A percentile compares a stretch with the other conserved stretches of the same genome.
Evolutionary conservation across 176 grass and related monocot genomes (phyloP).

Genomic region (Tuctoria greenei): DNA sequence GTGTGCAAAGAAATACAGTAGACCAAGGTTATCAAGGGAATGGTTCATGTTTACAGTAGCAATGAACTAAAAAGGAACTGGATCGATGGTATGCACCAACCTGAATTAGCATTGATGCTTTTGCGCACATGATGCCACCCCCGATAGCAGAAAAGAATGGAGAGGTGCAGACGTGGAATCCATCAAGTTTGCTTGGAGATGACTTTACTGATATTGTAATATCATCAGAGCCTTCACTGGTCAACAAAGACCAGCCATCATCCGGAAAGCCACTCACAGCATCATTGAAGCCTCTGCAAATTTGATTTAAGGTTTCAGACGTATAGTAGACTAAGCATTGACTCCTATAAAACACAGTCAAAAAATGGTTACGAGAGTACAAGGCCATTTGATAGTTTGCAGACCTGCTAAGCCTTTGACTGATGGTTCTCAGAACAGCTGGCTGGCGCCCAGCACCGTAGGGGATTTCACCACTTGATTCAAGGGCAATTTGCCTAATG

Average conservation of each 20-base stretch:
- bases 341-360: not conserved
- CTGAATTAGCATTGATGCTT: slow-evolving; percentile 97
- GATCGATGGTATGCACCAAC: slow-evolving; percentile 28
- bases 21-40: slow-evolving; percentile 2
- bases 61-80: slow-evolving; percentile 7
- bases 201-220: slow-evolving; percentile 79
- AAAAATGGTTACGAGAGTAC: slow-evolving; percentile 18
- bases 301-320: slow-evolving; percentile 24
- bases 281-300: slow-evolving; percentile 95
- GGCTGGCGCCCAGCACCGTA: slow-evolving; percentile 79
- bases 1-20: not conserved
- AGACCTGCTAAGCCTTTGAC: slow-evolving; percentile 93
- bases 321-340: not conserved
- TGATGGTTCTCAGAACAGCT: slow-evolving; percentile 74
- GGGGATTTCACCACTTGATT: slow-evolving; percentile 81
- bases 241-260: slow-evolving; percentile 90
- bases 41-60: not conserved
- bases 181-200: slow-evolving; percentile 72
- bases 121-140: slow-evolving; percentile 86
- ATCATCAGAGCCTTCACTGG: slow-evolving; percentile 78
- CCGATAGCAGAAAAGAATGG: slow-evolving; percentile 63
- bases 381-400: not conserved
- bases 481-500: slow-evolving; percentile 81
- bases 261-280: slow-evolving; percentile 87
- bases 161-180: slow-evolving; percentile 55